A percentile compares a stretch with the other conserved stretches of the same genome.
Evolutionary conservation across 2,329 filamentous ascomycete genomes (phyloP).

Genomic region (Parafenestella ontariensis): DNA sequence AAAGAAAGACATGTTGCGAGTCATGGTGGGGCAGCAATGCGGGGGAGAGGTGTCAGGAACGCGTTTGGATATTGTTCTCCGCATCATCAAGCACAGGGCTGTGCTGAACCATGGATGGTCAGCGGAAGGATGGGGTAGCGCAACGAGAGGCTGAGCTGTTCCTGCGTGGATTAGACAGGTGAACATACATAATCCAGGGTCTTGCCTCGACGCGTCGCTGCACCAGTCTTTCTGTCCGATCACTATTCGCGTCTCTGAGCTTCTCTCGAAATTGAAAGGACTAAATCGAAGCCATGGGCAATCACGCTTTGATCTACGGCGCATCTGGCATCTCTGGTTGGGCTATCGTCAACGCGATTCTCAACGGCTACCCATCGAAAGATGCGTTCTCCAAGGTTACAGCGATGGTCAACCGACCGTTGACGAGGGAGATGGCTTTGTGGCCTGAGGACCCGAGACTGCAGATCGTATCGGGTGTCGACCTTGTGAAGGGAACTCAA

Average conservation of each 20-base stretch:
- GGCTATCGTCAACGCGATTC: conserved; percentile 58
- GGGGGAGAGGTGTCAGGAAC: conserved; percentile 22
- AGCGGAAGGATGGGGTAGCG: background rate
- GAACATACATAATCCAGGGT: background rate
- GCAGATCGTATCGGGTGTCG: conserved; percentile 50
- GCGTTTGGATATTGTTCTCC: conserved; percentile 38
- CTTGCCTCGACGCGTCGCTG: background rate
- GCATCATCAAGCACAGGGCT: conserved; percentile 6
- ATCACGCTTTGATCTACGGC: conserved; percentile 49
- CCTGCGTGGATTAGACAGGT: background rate
- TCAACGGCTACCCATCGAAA: conserved; percentile 55
- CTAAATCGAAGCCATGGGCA: conserved; percentile 25
- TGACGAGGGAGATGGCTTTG: conserved; percentile 39
- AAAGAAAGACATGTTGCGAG: conserved; percentile 15
- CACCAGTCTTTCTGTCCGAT: background rate
- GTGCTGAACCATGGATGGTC: background rate
- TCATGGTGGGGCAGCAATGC: conserved; percentile 30
- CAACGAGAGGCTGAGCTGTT: background rate
- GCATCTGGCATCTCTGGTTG: conserved; percentile 60
- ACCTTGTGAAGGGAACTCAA: conserved; percentile 47
- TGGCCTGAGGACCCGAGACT: conserved; percentile 49
- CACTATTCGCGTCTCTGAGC: background rate
- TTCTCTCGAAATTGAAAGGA: background rate
- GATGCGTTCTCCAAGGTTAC: conserved; percentile 55
- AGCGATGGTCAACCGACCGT: conserved; percentile 57